Evolutionary conservation across 176 grass and related monocot species (phyloP), one percentile per base, ranked within the genome.

Genomic region (Leersia perrieri): DNA sequence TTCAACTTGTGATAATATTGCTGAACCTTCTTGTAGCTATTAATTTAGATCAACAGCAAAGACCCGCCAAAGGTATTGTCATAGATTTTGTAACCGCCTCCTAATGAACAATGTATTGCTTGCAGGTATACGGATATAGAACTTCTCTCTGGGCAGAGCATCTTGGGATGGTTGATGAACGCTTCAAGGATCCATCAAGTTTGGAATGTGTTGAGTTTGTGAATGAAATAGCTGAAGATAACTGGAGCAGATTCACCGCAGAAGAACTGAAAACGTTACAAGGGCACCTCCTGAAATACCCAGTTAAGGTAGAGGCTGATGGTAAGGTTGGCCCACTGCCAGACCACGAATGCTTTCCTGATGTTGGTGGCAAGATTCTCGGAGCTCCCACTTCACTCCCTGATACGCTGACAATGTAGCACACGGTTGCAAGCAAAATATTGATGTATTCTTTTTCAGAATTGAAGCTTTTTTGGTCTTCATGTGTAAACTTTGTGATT

Each of bases 71-170:
- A 39, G 20, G 12, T 39, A 29, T 14, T 29, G 3, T 22, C 39
- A 20, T 44, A 36, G 8, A 44, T 58, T 66, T 57, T n/a, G n/a
- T n/a, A n/a, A n/a, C n/a, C n/a, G 1, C 34, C 0, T 7, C 23
- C 66, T 80, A n/a, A 80, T 58, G 26, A 35, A 38, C 44, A 23
- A 9, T 26, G 44, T 60, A 77, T 66, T 40, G 8, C 36, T 33
- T 28, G 9, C 81, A 98, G 95, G 78, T 98, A 55, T 98, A 93
- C n/a, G 95, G 95, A 20, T 98, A 98, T 71, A 89, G 95, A 51
- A 93, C 23, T 40, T 98, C 95, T 38, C 79, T 98, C 12, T 98
- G 95, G 95, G 86, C 92, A 20, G 95, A 98, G 79, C 95, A 98
- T 63, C 80, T 94, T 25, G 92, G 92, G 31, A 85, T n/a, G 34